A percentile compares a stretch with the other conserved stretches of the same genome.
Evolutionary conservation across 2,329 filamentous ascomycete genomes (phyloP).

Genomic region (Plenodomus lindquistii): DNA sequence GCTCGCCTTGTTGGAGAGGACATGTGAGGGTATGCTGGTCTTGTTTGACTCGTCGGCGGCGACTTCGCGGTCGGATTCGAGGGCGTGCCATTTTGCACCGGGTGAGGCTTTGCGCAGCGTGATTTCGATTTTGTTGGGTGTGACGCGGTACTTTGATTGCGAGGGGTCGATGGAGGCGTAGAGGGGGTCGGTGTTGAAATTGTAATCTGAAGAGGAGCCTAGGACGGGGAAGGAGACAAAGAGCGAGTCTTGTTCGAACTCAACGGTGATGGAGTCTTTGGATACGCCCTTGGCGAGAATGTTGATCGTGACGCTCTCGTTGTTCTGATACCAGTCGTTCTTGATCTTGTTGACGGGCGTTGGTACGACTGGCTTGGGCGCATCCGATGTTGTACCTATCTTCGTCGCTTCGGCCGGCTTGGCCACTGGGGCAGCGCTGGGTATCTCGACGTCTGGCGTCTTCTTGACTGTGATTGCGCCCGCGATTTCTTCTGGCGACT

Average conservation of each 20-base stretch:
- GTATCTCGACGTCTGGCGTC: constrained; percentile 55
- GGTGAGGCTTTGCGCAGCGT: constrained; percentile 67
- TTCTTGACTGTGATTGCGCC: constrained; percentile 48
- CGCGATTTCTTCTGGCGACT: constrained; percentile 56
- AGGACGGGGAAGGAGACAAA: constrained; percentile 63
- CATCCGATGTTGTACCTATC: constrained; percentile 21
- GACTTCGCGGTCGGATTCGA: constrained; percentile 51
- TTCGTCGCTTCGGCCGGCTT: constrained; percentile 8
- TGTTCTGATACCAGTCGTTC: constrained; percentile 71
- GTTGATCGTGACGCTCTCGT: constrained; percentile 63
- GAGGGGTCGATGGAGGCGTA: constrained; percentile 66
- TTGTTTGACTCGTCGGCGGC: constrained; percentile 11
- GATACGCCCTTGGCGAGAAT: constrained; percentile 68
- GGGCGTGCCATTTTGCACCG: constrained; percentile 68
- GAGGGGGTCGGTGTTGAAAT: constrained; percentile 68
- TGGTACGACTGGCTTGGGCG: constrained; percentile 30
- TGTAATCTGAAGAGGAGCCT: constrained; percentile 58
- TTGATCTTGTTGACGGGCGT: constrained; percentile 63
- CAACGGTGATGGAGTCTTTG: constrained; percentile 58
- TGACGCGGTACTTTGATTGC: constrained; percentile 66
- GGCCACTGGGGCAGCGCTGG: constrained; percentile 42
- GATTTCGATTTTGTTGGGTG: constrained; percentile 80
- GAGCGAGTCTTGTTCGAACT: constrained; percentile 56
- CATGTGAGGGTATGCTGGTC: constrained; percentile 18
- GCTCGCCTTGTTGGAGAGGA: constrained; percentile 20